Conservation (phyloP, 108 stramenopile genomes). For the Discostella stelligeroides region DNA sequence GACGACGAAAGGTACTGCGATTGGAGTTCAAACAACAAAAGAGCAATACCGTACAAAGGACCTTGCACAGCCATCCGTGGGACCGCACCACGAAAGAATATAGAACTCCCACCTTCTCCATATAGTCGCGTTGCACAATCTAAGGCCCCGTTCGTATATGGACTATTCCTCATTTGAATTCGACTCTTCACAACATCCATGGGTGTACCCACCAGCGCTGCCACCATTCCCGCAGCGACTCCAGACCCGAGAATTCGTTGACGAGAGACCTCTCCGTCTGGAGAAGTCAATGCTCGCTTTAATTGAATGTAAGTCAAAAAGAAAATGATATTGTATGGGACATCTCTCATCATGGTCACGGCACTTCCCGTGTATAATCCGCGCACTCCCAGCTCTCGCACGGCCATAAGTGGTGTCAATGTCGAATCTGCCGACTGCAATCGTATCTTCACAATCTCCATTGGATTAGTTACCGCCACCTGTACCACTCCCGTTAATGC, state of each 20-base stretch:
- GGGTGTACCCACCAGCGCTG: conserved; percentile 51
- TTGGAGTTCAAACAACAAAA: conserved; percentile 54
- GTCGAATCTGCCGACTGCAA: conserved; percentile 48
- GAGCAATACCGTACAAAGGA: conserved; percentile 54
- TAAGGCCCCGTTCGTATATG: conserved; percentile 21
- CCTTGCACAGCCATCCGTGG: conserved; percentile 56
- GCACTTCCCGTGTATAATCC: conserved; percentile 64
- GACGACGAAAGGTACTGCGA: conserved; percentile 39
- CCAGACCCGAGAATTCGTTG: conserved; percentile 45
- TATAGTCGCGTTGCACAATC: conserved; percentile 35
- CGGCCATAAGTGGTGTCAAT: conserved; percentile 29
- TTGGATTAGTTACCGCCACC: conserved; percentile 72
- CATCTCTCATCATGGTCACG: conserved; percentile 59
- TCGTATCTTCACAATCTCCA: conserved; percentile 76
- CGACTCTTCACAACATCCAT: conserved; percentile 56
- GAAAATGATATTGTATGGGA: conserved; percentile 66
- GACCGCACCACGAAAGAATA: conserved; percentile 46
- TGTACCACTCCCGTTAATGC: conserved; percentile 68
- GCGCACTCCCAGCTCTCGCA: conserved; percentile 48
- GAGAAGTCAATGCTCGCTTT: conserved; percentile 31
- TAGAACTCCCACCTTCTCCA: conserved; percentile 14
- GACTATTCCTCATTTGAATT: conserved; percentile 32
- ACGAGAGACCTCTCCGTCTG: conserved; percentile 16
- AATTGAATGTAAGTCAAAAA: conserved; percentile 57
- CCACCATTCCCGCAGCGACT: conserved; percentile 52